Evolutionary conservation across 768 basidiomycete species (phyloP), one percentile per base, ranked within the genome.

Genomic region (Termitomyces sp.): DNA sequence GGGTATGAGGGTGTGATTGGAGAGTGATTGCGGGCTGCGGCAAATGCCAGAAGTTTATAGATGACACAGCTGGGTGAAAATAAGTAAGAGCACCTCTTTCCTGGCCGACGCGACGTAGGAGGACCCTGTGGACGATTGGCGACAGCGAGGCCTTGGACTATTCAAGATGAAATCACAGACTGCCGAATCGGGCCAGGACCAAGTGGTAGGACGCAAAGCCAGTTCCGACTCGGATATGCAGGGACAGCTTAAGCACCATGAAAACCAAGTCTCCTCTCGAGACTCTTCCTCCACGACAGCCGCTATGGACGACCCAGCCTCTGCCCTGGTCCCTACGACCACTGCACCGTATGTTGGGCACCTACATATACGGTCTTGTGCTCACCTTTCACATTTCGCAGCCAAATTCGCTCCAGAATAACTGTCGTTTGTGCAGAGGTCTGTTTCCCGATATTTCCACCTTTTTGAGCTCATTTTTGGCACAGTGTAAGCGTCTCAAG

Each of bases 381-480:
- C 52, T 37, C 31, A 49, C 14, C 21, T 19, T 40, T 49, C 49
- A 12, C 42, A 16, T 27, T 40, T 40, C 44, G 47, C 70, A 86
- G 84, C 31, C 84, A 86, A 74, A 81, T 89, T 42, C 85, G 89
- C 53, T 88, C 89, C 1, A 81, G 89, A 48, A 84, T 90, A 60
- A 90, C 89, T 43, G 88, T 90, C 34, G 89, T 90, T 6, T 90
- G 89, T 62, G 89, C 86, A 68, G 89, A 91, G 83, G 89, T 89
- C 34, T 17, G 49, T 55, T 19, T 44, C 52, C 44, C 45, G 6
- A 44, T 47, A 54, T 58, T 54, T 54, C 25, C 25, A 5, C 37
- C 38, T 31, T 54, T 51, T 47, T 19, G 17, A 38, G 56, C 59
- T 54, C 58, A 59, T 57, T 54, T 27, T 56, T 35, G 40, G 17